Base-by-base conservation (phyloP, 768 basidiomycete genomes). In the Serendipita vermifera region DNA sequence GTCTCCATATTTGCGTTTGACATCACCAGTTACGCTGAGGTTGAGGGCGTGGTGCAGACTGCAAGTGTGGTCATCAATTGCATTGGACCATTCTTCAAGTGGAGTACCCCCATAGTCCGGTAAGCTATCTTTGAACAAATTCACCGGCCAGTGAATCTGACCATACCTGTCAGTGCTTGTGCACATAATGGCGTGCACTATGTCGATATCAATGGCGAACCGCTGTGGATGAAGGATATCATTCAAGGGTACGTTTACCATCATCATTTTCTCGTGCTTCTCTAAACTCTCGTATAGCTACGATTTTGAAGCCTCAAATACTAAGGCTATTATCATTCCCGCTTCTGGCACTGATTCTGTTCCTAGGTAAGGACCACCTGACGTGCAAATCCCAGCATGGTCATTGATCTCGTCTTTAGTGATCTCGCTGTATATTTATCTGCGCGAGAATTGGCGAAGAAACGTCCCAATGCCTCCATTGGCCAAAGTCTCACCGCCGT, bases 191-290 rank as follows among this genome's bases (percentile, higher is more conserved):
- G 85, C 3, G 76, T 79, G 5, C 88, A 93, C 67, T 94, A 94
- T 65, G 80, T 90, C 26, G 93, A 97, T 67, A 71, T 92, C 32
- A 80, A 84, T 1, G 67, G 85, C 5, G 90, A 93, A 66, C 68
- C 75, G 0, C 69, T 72, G 2, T 91, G 83, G 80, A 75, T 85
- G 41, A 70, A 69, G 59, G 69, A 79, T 13, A 82, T 88, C 51
- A 79, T 87, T 43, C 32, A 69, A 27, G 65, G 75, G 83, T 80
- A 60, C 62, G 80, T 70, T 31, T 24, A 43, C 54, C 20, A n/a
- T 54, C 20, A 38, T 33, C 13, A 55, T 48, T 29, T 4, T 56
- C 17, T 54, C 14, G 54, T 17, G 41, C 62, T 36, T 38, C 11
- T 1, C n/a, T n/a, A n/a, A 20, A 39, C 33, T 48, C 51, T 17